phyloP scores from a whole-genome alignment of 139 green algal genomes.

The Dunaliella primolecta region DNA sequence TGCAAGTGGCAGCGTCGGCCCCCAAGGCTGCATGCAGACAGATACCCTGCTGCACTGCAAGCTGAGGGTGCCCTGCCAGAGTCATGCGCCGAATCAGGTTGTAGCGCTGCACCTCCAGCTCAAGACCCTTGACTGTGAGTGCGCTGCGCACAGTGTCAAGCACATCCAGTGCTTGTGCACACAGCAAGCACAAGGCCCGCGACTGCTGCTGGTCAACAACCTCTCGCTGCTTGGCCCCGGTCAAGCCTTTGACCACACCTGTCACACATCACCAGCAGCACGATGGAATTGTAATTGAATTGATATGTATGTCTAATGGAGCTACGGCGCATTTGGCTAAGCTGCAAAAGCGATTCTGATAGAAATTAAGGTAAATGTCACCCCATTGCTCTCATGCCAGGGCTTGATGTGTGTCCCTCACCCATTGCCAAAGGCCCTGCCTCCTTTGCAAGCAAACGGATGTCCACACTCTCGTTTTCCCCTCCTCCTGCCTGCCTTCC shows the following conservation, averaged over 20 bases:
- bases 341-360: too few species aligned
- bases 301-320: too few species aligned
- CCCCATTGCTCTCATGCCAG: too few species aligned
- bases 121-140: conserved; percentile 14
- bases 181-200: not conserved
- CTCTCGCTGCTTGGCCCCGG: not conserved
- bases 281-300: too few species aligned
- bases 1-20: too few species aligned
- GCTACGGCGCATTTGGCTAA: too few species aligned
- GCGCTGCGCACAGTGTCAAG: conserved; percentile 21
- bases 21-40: conserved; percentile 16
- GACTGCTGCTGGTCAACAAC: not conserved
- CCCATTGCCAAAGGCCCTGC: not conserved
- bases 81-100: conserved; percentile 34
- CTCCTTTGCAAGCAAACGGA: not conserved
- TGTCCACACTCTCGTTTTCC: not conserved
- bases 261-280: too few species aligned
- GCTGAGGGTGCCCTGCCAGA: not conserved
- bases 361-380: too few species aligned
- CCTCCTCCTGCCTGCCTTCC: not conserved
- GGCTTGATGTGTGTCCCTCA: not conserved
- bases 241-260: not conserved
- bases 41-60: conserved; percentile 27
- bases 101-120: conserved; percentile 35
- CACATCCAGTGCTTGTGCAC: conserved; percentile 16